Conservation (phyloP, 176 grass and related monocot species). For the Triticum dicoccoides region DNA sequence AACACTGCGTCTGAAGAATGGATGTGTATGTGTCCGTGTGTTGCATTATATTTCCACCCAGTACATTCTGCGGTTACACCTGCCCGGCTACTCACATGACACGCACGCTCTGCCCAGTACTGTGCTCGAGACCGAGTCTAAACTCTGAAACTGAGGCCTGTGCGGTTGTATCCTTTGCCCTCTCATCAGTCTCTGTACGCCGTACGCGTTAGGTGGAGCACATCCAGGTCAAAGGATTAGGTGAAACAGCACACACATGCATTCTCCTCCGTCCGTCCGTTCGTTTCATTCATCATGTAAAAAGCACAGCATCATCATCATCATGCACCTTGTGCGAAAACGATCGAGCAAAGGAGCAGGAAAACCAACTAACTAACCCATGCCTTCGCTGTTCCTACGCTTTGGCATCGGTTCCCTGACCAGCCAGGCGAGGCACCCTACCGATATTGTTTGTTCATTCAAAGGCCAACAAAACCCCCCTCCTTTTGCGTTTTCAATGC, state of each 20-base stretch:
- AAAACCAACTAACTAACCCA: not conserved
- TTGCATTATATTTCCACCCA: no score
- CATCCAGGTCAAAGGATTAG: not conserved
- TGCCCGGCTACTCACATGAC: no score
- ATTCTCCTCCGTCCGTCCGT: not conserved
- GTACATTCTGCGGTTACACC: no score
- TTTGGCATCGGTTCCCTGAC: slow-evolving; percentile 37
- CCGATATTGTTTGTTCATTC: not conserved
- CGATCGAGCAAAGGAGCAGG: not conserved
- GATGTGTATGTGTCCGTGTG: no score
- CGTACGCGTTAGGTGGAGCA: not conserved
- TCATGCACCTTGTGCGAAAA: not conserved
- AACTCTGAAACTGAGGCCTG: not conserved
- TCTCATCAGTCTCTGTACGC: not conserved
- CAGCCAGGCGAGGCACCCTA: not conserved
- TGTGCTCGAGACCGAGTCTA: not conserved
- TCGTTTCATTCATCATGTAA: not conserved
- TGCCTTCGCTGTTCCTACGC: slow-evolving; percentile 7
- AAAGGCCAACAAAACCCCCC: not conserved
- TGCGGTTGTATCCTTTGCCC: not conserved
- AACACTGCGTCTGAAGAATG: no score
- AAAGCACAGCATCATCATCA: not conserved
- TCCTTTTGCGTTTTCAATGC: slow-evolving; percentile 10
- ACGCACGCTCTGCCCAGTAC: not conserved
- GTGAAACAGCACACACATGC: not conserved